A percentile compares a stretch with the other conserved stretches of the same genome.
Conservation (phyloP, 2,329 filamentous ascomycete species). For the Hypoxylon sp. region DNA sequence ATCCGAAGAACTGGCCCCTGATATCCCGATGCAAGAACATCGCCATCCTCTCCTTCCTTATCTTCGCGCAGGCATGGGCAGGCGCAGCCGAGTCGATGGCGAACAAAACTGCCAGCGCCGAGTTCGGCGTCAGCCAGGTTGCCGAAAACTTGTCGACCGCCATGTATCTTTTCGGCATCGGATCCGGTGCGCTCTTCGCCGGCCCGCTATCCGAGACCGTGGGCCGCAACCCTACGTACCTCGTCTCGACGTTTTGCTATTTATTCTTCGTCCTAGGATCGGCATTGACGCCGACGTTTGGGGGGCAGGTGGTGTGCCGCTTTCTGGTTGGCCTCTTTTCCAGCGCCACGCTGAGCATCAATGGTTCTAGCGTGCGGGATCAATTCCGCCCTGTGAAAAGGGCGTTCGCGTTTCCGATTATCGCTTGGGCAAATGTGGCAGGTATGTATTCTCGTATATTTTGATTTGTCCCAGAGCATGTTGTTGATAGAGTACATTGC, state of each 20-base stretch:
- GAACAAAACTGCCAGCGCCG: conserved; percentile 56
- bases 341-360: conserved; percentile 55
- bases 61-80: conserved; percentile 64
- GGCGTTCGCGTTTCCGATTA: conserved; percentile 65
- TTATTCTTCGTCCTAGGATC: conserved; percentile 65
- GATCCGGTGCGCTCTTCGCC: conserved; percentile 62
- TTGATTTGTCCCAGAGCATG: neutral
- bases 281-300: conserved; percentile 63
- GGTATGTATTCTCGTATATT: conserved; percentile 42
- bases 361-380: conserved; percentile 63
- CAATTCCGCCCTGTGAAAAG: conserved; percentile 64
- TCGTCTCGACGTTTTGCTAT: conserved; percentile 61
- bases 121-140: conserved; percentile 62
- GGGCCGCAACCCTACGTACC: conserved; percentile 65
- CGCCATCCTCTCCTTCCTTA: conserved; percentile 57
- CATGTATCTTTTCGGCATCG: conserved; percentile 65
- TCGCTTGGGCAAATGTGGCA: conserved; percentile 61
- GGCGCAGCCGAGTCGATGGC: conserved; percentile 65
- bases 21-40: conserved; percentile 53
- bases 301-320: conserved; percentile 63
- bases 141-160: conserved; percentile 62
- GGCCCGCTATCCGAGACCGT: conserved; percentile 65
- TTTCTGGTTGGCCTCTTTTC: conserved; percentile 64
- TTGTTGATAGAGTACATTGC: neutral
- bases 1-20: conserved; percentile 62